Evolutionary conservation across 768 basidiomycete species (phyloP).

Genomic region (Dentipellis sp.): DNA sequence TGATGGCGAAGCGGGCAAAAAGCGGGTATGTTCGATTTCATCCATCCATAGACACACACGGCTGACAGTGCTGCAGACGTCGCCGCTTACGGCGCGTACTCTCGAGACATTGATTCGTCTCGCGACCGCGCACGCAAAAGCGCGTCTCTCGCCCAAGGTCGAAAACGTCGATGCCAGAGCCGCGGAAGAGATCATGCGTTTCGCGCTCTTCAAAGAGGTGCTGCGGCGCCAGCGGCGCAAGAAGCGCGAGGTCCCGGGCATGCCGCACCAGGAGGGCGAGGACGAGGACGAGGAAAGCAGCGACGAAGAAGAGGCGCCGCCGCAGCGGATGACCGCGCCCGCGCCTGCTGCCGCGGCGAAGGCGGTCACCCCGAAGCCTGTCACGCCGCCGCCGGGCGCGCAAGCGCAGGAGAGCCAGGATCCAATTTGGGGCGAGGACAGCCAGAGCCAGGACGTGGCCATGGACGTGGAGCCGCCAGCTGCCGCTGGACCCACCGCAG

Average conservation of each 20-base stretch:
- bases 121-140: conserved; percentile 95
- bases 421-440: conserved; percentile 59
- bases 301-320: conserved; percentile 33
- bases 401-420: conserved; percentile 29
- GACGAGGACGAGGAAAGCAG: conserved; percentile 39
- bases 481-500: conserved; percentile 25
- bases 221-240: conserved; percentile 72
- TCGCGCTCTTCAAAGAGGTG: conserved; percentile 97
- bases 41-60: neutral
- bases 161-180: conserved; percentile 78
- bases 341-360: conserved; percentile 23
- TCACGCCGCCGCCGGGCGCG: conserved; percentile 15
- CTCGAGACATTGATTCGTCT: conserved; percentile 98
- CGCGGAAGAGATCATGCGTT: conserved; percentile 93
- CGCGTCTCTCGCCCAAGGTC: conserved; percentile 79
- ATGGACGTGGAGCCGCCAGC: conserved; percentile 45
- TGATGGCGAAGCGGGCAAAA: conserved; percentile 86
- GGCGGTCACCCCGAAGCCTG: conserved; percentile 17
- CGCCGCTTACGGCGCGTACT: conserved; percentile 95
- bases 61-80: conserved; percentile 51
- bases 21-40: conserved; percentile 46
- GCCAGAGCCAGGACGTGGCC: conserved; percentile 40
- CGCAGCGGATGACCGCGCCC: conserved; percentile 35
- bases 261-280: conserved; percentile 36
- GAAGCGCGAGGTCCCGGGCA: conserved; percentile 77